Conservation (phyloP, 208 protist genomes). For the Trypanosoma congolense region DNA sequence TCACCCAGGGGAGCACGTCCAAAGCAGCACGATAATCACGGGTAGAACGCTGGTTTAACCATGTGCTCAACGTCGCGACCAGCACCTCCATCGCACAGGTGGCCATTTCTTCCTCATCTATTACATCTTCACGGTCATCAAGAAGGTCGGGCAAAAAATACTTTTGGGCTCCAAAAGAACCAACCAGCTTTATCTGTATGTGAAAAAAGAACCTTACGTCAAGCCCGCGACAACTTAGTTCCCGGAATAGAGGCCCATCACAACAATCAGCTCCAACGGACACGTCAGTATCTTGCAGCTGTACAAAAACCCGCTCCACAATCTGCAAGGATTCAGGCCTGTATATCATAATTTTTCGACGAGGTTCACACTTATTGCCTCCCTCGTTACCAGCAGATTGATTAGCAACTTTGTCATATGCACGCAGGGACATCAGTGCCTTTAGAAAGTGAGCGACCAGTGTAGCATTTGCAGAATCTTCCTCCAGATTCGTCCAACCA, state of each 20-base stretch:
- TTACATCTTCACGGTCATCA: conserved; percentile 1
- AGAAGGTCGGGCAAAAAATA: background rate
- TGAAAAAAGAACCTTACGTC: conserved; percentile 14
- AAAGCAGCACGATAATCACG: background rate
- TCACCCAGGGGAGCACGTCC: conserved; percentile 13
- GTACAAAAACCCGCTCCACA: conserved; percentile 16
- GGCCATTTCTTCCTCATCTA: conserved; percentile 16
- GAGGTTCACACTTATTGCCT: background rate
- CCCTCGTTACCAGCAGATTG: background rate
- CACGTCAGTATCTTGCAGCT: background rate
- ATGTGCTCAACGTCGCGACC: conserved; percentile 4
- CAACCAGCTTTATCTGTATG: conserved; percentile 6
- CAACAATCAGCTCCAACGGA: background rate
- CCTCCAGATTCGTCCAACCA: background rate
- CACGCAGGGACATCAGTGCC: conserved; percentile 1
- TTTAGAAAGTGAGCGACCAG: conserved; percentile 7
- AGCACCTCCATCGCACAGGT: conserved; percentile 14
- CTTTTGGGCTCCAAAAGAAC: background rate
- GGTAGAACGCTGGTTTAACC: background rate
- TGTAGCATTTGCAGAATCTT: background rate
- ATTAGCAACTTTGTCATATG: conserved; percentile 4
- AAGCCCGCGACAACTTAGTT: conserved; percentile 10
- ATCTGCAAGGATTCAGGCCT: background rate
- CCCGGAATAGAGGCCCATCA: conserved; percentile 10
- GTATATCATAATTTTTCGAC: conserved; percentile 3